Evolutionary conservation across 2,329 filamentous ascomycete genomes (phyloP).

Genomic region (Ophidiomyces ophidiicola): DNA sequence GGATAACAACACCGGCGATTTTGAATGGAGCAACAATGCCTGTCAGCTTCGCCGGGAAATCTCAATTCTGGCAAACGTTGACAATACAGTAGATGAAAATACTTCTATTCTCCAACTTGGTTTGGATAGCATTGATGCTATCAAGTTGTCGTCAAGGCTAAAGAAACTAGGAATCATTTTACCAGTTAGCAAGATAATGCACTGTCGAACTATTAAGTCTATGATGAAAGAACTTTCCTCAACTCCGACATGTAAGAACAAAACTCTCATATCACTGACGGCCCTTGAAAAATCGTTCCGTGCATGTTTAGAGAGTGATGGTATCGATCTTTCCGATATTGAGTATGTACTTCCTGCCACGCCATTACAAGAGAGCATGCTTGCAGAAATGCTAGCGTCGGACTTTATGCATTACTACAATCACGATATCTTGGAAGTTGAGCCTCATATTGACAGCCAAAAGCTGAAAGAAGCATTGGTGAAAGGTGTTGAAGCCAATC

Average conservation of each 20-base stretch:
- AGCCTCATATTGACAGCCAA: conserved; percentile 41
- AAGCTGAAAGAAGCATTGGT: conserved; percentile 51
- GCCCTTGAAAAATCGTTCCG: conserved; percentile 25
- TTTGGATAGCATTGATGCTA: conserved; percentile 82
- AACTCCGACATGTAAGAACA: conserved; percentile 5
- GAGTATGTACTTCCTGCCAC: conserved; percentile 61
- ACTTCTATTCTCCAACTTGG: conserved; percentile 69
- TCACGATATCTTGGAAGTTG: conserved; percentile 59
- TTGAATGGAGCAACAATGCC: conserved; percentile 49
- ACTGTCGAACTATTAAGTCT: conserved; percentile 51
- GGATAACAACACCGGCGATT: conserved; percentile 21
- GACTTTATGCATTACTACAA: conserved; percentile 71
- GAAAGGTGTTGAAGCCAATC: conserved; percentile 46
- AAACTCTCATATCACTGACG: background rate
- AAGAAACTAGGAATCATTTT: conserved; percentile 49
- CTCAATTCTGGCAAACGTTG: conserved; percentile 45
- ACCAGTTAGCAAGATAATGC: conserved; percentile 66
- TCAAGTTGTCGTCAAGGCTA: conserved; percentile 66
- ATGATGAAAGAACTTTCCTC: conserved; percentile 36
- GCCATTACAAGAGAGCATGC: conserved; percentile 74
- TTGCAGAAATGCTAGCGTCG: conserved; percentile 68
- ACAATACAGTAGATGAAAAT: conserved; percentile 41
- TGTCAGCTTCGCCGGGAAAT: conserved; percentile 49
- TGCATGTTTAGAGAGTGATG: conserved; percentile 27
- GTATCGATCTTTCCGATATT: conserved; percentile 31